Base-by-base conservation (phyloP, 1,139 yeast genomes). In the Geotrichum restrictum region DNA sequence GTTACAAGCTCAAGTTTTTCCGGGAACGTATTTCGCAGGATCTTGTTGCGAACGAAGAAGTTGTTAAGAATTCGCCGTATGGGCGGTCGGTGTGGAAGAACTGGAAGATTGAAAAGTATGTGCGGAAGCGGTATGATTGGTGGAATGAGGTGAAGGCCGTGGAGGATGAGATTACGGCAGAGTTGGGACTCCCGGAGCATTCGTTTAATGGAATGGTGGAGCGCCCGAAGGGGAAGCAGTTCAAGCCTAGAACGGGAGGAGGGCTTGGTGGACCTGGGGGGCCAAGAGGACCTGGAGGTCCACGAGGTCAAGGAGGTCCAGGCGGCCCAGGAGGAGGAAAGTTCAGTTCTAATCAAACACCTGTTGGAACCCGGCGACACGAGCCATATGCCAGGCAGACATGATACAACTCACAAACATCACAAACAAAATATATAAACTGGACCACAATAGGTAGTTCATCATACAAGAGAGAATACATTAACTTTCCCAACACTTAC, bases 51-150 rank as follows among this genome's bases (percentile, higher is more conserved):
- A 79, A 82, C 45, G 78, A 83, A 33, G 83, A 80, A 32, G 77
- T 78, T 59, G 85, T 93, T 39, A 89, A 93, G 70, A 88, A 84
- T 58, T 85, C 95, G 65, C 79, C 75, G 22, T 93, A 93, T 64
- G 98, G 98, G 44, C 81, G 85, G 65, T 78, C 83, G 60, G 98
- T 93, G 1, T 93, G 98, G 98, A 87, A 86, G 65, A 93, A 91
- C 67, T 93, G 98, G 98, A 71, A 79, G 32, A 79, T 89, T 83
- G 96, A 88, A 64, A 70, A 82, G 61, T 88, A 82, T 63, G 68
- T 74, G 11, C 78, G 96, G 66, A 83, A 83, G 69, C 81, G 85
- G 66, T 80, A 75, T 64, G 96, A 88, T 64, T 89, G 97, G 97
- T 87, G 85, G 70, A 74, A 77, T 45, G 63, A 80, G 36, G 79